Base-by-base conservation (phyloP, 2,329 filamentous ascomycete genomes). In the Pseudopyrenochaeta lycopersici region DNA sequence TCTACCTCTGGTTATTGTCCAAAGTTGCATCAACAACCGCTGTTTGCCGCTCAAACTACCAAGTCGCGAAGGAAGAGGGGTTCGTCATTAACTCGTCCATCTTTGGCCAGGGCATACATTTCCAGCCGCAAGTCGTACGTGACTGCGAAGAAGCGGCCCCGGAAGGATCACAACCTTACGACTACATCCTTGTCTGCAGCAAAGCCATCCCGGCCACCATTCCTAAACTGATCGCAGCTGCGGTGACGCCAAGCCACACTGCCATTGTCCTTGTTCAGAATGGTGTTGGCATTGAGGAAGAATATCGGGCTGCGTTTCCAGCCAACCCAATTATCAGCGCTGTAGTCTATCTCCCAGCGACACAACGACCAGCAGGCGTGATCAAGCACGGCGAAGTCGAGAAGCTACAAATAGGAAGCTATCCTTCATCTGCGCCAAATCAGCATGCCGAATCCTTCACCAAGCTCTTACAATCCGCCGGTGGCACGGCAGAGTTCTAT, bases 241-340 rank as follows among this genome's bases (percentile, higher is more conserved):
- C 74, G 3, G 69, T 82, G 2, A 68, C 66, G 1, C 64, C 68
- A 9, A 58, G 59, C 10, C 64, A 75, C 42, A 87, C 84, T 0
- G 79, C 81, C 0, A 82, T 88, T 35, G 83, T 85, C 7, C 79
- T 88, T 1, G 79, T 87, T 14, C 85, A 88, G 56, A 88, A 88
- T 60, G 86, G 86, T 0, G 82, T 88, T 32, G 80, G 78, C 1
- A 86, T 87, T 54, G 86, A 88, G 64, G 78, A 82, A 9, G 80
- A 84, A 14, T 86, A 85, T 46, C 62, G 71, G 0, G 59, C 66
- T 0, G 69, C 72, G 0, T 88, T 84, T 57, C 84, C 84, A 0
- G 48, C 66, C 0, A 82, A 81, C 29, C 80, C 84, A 0, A 77
- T 88, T 18, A 64, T 88, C 6, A 85, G 82, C 36, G 82, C 80